A percentile compares a stretch with the other conserved stretches of the same genome.
phyloP scores from a whole-genome alignment of 306 rosid species.

The Cucurbita maxima region DNA sequence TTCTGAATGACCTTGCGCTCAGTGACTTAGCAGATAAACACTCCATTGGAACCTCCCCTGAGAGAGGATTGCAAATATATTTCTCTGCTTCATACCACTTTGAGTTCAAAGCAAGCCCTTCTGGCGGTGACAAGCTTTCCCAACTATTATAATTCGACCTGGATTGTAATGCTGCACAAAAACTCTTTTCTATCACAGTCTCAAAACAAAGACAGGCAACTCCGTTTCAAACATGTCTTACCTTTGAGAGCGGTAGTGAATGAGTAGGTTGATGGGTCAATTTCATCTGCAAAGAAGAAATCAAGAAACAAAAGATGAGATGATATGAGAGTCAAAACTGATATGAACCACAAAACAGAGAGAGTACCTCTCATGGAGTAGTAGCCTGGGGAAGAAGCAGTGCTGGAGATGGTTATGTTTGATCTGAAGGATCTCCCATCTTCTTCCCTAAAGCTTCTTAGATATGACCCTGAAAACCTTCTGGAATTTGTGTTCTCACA shows the following conservation, averaged over 20 bases:
- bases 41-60: slow-evolving; percentile 88
- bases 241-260: slow-evolving; percentile 86
- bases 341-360: not conserved
- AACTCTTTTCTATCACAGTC: not conserved
- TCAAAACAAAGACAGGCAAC: not conserved
- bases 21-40: slow-evolving; percentile 88
- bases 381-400: slow-evolving; percentile 88
- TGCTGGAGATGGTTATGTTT: slow-evolving; percentile 72
- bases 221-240: slow-evolving; percentile 2
- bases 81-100: slow-evolving; percentile 98
- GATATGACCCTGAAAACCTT: slow-evolving; percentile 68
- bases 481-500: slow-evolving; percentile 54
- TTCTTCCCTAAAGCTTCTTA: slow-evolving; percentile 80
- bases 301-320: not conserved
- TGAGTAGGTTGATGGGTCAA: slow-evolving; percentile 87
- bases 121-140: slow-evolving; percentile 78
- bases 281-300: slow-evolving; percentile 53
- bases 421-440: slow-evolving; percentile 70
- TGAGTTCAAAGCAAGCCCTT: slow-evolving; percentile 77
- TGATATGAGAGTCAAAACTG: not conserved
- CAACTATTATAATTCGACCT: slow-evolving; percentile 45
- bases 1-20: slow-evolving; percentile 66
- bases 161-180: slow-evolving; percentile 64
- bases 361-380: slow-evolving; percentile 46
- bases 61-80: slow-evolving; percentile 81